These are phyloP conservation scores for Chlorella sp. DNA, from an alignment of 139 green algal genomes.

Conservation along the genomic window DNA sequence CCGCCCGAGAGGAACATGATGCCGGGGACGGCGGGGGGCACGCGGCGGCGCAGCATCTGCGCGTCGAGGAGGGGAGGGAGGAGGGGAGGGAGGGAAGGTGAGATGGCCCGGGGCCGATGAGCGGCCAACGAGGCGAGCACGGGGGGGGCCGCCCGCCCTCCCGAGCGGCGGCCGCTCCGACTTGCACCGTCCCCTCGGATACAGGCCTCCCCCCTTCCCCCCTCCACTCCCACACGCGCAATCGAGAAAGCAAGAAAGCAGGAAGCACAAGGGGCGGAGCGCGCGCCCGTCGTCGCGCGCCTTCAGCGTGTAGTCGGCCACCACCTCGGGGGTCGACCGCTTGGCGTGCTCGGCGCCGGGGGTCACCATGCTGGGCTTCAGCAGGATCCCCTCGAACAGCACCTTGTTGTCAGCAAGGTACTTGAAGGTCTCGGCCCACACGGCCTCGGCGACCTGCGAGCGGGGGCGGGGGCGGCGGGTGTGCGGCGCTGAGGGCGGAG, in stretches of 20 bases:
- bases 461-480: not conserved
- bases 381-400: constrained; percentile 99
- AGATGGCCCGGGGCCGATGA: too few species aligned
- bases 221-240: too few species aligned
- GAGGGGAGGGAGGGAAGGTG: too few species aligned
- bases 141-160: too few species aligned
- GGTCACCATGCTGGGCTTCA: constrained; percentile 99
- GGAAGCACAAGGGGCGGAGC: too few species aligned
- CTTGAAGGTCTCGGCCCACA: constrained; percentile 99
- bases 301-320: constrained; percentile 48
- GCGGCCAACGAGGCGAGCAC: too few species aligned
- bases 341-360: constrained; percentile 91
- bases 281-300: too few species aligned
- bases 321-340: constrained; percentile 74
- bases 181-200: too few species aligned
- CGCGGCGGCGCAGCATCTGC: constrained; percentile 92
- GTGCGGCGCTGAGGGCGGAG: not conserved
- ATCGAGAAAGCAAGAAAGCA: too few species aligned
- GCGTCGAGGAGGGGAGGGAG: too few species aligned
- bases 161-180: too few species aligned
- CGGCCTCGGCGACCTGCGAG: constrained; percentile 74
- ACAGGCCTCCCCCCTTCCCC: too few species aligned
- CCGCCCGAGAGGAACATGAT: constrained; percentile 99
- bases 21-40: constrained; percentile 96
- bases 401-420: constrained; percentile 96